Base-by-base conservation (phyloP, 495 filamentous ascomycete species). In the Lasiosphaeriaceae sp. region DNA sequence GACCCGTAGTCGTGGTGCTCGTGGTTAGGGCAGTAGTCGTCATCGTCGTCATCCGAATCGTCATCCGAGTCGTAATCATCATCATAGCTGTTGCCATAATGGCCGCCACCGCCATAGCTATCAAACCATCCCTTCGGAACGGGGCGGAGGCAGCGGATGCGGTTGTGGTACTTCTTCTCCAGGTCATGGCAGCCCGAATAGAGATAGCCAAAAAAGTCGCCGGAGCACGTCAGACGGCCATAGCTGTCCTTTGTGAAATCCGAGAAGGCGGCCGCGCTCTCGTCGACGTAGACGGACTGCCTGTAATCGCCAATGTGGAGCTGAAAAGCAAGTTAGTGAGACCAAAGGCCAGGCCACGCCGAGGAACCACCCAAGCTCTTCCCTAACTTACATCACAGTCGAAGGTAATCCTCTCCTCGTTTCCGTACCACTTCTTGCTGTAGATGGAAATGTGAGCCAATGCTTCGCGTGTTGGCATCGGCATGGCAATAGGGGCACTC, bases 201-300 rank as follows among this genome's bases (percentile, higher is more conserved):
- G 12, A 61, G 55, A 34, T 59, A 61, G 55, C 62, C 58, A 31
- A 50, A 50, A 47, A 55, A 57, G 7, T 64, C 47, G 22, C 61
- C 61, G n/a, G 26, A 19, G 54, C 61, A 64, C 20, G 47, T 54
- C 45, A 55, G 19, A 19, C 48, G 47, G 50, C 57, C 57, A 17
- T 57, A 35, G 29, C 11, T 26, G 31, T 60, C 61, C 17, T 55
- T 26, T n/a, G 9, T 20, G 34, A 39, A 59, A n/a, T 48, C 50
- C 11, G 46, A 50, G 45, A 55, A 64, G 54, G 61, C 61, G 21
- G 54, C 61, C 19, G 61, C 61, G 14, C 47, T 21, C 2, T 39
- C 45, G 20, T 57, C 46, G 26, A 55, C 29, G 22, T 55, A 57
- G 37, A 64, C 9, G 20, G 61, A 64, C 52, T 63, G 51, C 21